Base-by-base conservation (phyloP, 73 alveolate species). In the Tetrahymena borealis region DNA sequence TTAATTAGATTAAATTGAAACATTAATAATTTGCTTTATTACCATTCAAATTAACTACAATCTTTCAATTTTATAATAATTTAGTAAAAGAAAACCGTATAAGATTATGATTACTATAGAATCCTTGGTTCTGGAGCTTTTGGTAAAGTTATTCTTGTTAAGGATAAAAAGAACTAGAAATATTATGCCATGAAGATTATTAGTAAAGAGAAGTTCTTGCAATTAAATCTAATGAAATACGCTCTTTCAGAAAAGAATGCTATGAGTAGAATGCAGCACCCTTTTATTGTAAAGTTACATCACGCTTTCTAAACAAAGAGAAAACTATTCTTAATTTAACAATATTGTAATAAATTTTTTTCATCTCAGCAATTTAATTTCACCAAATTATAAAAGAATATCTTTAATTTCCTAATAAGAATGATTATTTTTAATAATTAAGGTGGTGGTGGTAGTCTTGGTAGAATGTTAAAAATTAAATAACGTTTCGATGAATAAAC, bases 241-340 rank as follows among this genome's bases (percentile, higher is more conserved):
- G 99, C 98, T n/a, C 91, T 97, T 36, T 95, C 99, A 20, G 99
- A 98, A 91, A 96, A 98, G 90, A 97, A 97, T 90, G 98, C 96
- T 13, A 78, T 97, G 79, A 91, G 96, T 33, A 91, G 90, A 32
- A 93, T 96, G 78, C 91, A 95, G 91, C 99, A 98, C 95, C 99
- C 99, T 33, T 98, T 98, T 91, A 97, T 98, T 38, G 99, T 98
- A 0, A 97, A 97, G 91, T 95, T 98, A 32, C 97, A 98, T 96
- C 94, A 95, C 90, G 98, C 99, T 36, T 97, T 96, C 91, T 97
- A 96, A 91, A 96, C 99, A 3, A 91, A 94, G 18, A 93, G 95
- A 78, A 96, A 96, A 91, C 90, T 96, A 40, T 96, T 96, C 91
- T 91, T 96, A 90, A 95, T 96, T 32, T 91, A 96, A 85, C 97